Evolutionary conservation across 1,284 basidiomycete species (phyloP), one percentile per base, ranked within the genome.

Genomic region (Singerocomus inundabilis): DNA sequence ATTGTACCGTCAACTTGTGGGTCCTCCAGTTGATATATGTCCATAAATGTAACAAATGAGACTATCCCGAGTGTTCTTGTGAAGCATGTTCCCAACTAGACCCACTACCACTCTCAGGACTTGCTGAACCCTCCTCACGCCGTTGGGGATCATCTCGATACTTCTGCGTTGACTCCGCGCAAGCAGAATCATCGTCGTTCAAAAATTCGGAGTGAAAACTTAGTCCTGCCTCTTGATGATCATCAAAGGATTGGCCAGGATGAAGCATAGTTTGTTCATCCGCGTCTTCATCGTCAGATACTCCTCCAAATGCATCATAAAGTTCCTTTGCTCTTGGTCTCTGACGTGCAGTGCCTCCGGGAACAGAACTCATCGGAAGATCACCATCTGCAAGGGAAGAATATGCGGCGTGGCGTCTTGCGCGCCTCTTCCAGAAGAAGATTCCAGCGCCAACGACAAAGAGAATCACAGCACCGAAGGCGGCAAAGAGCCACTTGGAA

Each of bases 241-340:
- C 58, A 34, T 60, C 55, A 5, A 60, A 42, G 15, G 63, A 46
- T 46, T 41, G 45, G 54, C 52, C 55, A 28, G 66, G 62, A 10
- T 72, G 71, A 46, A 90, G 68, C 35, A 75, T 74, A 5, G 82
- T 82, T 57, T 79, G 75, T 61, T 91, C 87, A 63, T 89, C 80
- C 26, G 75, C 84, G 49, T 88, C 83, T 32, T 80, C 85, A 52
- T 88, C 79, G 35, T 89, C 87, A 25, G 82, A 86, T 29, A 84
- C 78, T 66, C 93, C 91, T 18, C 91, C 92, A 70, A 95, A 95
- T 13, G 93, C 92, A 69, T 95, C 93, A 61, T 95, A 95, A 49
- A 95, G 65, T 67, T 95, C 93, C 72, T 88, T 91, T 35, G 88
- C 85, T 16, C 79, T 77, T 25, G 75, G 69, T 44, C 72, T 72